phyloP scores from a whole-genome alignment of 352 stramenopile species.

The Thalassiosira exigua region DNA sequence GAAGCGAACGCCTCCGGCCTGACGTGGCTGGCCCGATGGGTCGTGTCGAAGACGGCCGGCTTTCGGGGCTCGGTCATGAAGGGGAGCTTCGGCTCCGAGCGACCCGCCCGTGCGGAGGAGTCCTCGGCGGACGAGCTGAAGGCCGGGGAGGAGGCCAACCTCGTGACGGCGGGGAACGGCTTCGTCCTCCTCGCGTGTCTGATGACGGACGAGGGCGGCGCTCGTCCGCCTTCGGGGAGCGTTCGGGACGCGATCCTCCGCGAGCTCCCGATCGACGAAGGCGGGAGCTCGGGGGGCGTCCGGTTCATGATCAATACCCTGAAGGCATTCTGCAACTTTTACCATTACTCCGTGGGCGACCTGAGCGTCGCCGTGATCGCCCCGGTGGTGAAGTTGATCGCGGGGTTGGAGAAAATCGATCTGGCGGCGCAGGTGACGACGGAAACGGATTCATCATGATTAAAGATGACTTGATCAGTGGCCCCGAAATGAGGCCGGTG shows the following conservation, averaged over 20 bases:
- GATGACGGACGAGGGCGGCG: conserved; percentile 44
- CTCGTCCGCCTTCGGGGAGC: background rate
- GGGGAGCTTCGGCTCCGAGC: conserved; percentile 57
- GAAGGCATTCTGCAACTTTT: conserved; percentile 85
- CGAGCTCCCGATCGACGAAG: conserved; percentile 61
- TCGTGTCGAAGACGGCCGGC: conserved; percentile 69
- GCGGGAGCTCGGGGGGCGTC: conserved; percentile 53
- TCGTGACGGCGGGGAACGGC: conserved; percentile 78
- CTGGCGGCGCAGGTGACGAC: too few species aligned
- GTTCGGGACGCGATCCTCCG: conserved; percentile 67
- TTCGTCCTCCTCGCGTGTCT: conserved; percentile 80
- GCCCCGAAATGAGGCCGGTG: too few species aligned
- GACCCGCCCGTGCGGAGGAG: background rate
- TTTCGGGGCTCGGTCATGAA: conserved; percentile 73
- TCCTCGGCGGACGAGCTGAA: conserved; percentile 47
- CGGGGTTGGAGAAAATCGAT: conserved; percentile 39
- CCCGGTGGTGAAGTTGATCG: conserved; percentile 77
- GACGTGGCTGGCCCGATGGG: conserved; percentile 70
- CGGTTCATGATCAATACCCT: conserved; percentile 78
- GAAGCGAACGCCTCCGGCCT: conserved; percentile 26
- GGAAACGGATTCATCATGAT: too few species aligned
- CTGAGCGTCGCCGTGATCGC: conserved; percentile 79
- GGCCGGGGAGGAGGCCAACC: conserved; percentile 69
- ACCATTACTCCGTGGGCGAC: conserved; percentile 78
- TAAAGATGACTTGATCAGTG: too few species aligned